Percentiles rank a stretch among this genome's conserved stretches.
Evolutionary conservation across 331 rosid genomes (phyloP).

Genomic region (Rhamnella rubrinervis): DNA sequence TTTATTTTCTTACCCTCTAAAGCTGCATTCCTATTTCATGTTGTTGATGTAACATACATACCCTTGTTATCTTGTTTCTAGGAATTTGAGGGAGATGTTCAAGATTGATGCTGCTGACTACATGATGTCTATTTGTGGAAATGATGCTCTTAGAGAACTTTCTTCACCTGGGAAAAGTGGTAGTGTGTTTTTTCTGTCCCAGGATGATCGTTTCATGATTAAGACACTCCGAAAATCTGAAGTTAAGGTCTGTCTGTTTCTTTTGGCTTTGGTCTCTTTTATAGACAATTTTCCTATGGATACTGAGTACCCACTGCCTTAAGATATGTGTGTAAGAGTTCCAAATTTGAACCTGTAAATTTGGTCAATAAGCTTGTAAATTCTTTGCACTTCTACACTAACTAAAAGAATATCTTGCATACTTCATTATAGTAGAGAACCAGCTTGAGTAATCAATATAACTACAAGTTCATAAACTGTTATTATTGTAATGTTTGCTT

Average conservation of each 20-base stretch:
- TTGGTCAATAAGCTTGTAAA: too few species aligned
- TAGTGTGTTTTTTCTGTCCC: constrained; percentile 94
- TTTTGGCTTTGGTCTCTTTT: constrained; percentile 20
- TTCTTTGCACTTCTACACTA: too few species aligned
- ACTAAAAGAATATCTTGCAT: too few species aligned
- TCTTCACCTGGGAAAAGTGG: constrained; percentile 99
- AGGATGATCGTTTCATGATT: constrained; percentile 97
- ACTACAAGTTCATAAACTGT: too few species aligned
- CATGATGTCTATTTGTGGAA: constrained; percentile 99
- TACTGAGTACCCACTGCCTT: background rate
- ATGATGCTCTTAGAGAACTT: constrained; percentile 93
- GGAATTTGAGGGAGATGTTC: constrained; percentile 96
- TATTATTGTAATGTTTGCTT: too few species aligned
- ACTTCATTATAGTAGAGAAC: too few species aligned
- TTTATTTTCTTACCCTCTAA: background rate
- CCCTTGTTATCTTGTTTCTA: constrained; percentile 33
- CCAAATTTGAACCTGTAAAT: background rate
- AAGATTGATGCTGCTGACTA: constrained; percentile 98
- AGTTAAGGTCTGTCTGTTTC: constrained; percentile 76
- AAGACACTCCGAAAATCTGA: constrained; percentile 96
- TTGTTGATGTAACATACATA: constrained; percentile 21
- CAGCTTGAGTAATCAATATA: too few species aligned
- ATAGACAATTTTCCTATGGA: background rate
- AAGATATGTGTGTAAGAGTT: background rate
- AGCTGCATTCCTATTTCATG: constrained; percentile 16